Conservation (phyloP, 768 basidiomycete species). For the Tylopilus rubrobrunneus region DNA sequence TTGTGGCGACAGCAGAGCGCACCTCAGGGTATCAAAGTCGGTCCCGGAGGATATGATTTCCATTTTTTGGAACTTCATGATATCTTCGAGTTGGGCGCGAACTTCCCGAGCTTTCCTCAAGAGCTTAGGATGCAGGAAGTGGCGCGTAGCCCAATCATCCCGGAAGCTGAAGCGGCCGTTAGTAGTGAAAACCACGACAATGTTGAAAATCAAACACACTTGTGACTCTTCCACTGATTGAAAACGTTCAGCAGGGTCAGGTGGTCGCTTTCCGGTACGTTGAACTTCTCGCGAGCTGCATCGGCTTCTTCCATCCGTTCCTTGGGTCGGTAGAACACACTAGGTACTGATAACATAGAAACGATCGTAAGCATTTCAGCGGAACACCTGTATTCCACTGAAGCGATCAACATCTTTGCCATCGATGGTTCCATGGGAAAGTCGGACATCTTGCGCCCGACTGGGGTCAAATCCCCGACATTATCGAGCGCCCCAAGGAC, state of each 20-base stretch:
- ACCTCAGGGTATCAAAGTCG: slow-evolving; percentile 89
- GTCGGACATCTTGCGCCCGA: slow-evolving; percentile 96
- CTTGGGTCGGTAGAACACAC: slow-evolving; percentile 96
- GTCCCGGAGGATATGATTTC: slow-evolving; percentile 87
- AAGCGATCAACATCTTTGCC: slow-evolving; percentile 94
- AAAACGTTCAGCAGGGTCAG: slow-evolving; percentile 94
- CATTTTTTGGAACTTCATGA: slow-evolving; percentile 99
- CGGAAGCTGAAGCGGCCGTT: slow-evolving; percentile 54
- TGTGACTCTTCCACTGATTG: slow-evolving; percentile 96
- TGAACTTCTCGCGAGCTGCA: slow-evolving; percentile 96
- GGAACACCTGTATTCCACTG: slow-evolving; percentile 90
- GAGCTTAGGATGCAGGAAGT: slow-evolving; percentile 96
- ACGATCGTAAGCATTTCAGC: slow-evolving; percentile 98
- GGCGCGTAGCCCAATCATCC: slow-evolving; percentile 92
- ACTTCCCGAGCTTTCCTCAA: slow-evolving; percentile 95
- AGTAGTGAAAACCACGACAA: neutral
- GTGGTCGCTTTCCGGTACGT: slow-evolving; percentile 98
- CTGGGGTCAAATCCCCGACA: slow-evolving; percentile 87
- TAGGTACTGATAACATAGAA: slow-evolving; percentile 97
- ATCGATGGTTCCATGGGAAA: slow-evolving; percentile 99
- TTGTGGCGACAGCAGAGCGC: slow-evolving; percentile 12
- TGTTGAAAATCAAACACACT: slow-evolving; percentile 45
- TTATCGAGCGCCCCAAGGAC: slow-evolving; percentile 97
- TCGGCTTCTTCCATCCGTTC: slow-evolving; percentile 98
- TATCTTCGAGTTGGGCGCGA: slow-evolving; percentile 92